These are phyloP conservation scores for Lactifluus volemus DNA, from an alignment of 768 basidiomycete genomes.

Conservation along the genomic window DNA sequence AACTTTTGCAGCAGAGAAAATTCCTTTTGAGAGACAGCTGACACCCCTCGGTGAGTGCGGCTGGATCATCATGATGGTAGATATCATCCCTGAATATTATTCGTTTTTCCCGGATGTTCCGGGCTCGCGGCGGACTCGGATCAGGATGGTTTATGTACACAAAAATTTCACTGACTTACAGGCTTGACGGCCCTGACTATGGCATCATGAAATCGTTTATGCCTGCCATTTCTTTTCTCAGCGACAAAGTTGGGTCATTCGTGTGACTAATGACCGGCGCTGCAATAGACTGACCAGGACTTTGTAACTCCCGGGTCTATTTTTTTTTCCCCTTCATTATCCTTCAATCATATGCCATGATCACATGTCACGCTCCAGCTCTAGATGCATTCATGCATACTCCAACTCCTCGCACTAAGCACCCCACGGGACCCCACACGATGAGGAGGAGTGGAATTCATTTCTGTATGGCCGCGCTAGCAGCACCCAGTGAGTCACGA, in stretches of 20 bases:
- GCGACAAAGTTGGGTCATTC: background rate
- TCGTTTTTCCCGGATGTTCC: background rate
- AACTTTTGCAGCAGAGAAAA: background rate
- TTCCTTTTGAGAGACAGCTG: background rate
- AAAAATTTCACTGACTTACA: conserved; percentile 5
- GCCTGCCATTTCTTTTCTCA: background rate
- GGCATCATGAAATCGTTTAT: background rate
- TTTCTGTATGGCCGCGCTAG: conserved; percentile 15
- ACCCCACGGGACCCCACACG: conserved; percentile 16
- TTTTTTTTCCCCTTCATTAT: background rate
- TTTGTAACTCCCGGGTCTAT: background rate
- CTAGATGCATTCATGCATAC: conserved; percentile 2
- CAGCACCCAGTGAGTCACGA: background rate
- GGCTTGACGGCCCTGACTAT: background rate
- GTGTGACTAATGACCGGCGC: background rate
- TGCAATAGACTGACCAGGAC: background rate
- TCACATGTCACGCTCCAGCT: conserved; percentile 11
- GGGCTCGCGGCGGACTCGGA: background rate
- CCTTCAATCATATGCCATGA: conserved; percentile 9
- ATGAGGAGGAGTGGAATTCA: conserved; percentile 3
- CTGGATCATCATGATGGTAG: background rate
- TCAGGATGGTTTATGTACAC: background rate
- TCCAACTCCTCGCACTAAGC: background rate
- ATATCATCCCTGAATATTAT: background rate
- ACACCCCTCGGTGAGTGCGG: background rate